Base-by-base conservation (phyloP, 192 early-diverging fungal species). In the Ambispora gerdemannii region DNA sequence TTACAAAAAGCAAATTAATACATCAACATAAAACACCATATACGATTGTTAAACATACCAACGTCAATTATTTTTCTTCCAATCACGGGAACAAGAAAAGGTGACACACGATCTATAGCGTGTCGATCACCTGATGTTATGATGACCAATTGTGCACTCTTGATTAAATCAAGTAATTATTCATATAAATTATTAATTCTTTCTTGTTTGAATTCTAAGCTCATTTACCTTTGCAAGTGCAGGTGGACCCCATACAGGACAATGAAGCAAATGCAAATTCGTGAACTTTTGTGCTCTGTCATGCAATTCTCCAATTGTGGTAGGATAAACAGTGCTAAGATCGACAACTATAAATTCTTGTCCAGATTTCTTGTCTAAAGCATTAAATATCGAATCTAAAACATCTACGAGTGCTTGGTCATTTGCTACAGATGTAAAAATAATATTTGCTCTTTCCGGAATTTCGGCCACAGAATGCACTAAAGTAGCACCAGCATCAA, bases 361-460 rank as follows among this genome's bases (percentile, higher is more conserved):
- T 56, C 31, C 56, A 50, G 50, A 1, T 4, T 50, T 30, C 4
- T 11, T 50, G 19, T 59, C 30, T 30, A 19, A 63, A 30, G 68
- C 67, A 4, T 52, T 36, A 11, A 86, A 72, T 2, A 89, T 73
- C 52, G 83, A 61, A 0, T 59, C 25, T 22, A 85, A 79, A 6
- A 82, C 73, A 13, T 66, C 20, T 33, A 77, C 72, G 35, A 89
- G 86, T 7, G 86, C 82, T 0, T 77, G 75, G 68, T 86, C 88
- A 77, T 88, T 85, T 25, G 82, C 67, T 2, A 92, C 78, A 10
- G 82, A 87, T 31, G 83, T 76, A 49, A 90, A 88, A 7, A 92
- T 80, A 4, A 92, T 72, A 30, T 86, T 82, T 51, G 81, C 78
- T 33, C 50, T 34, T 8, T 70, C 33, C 3, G 78, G 78, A 0